These are phyloP conservation scores for Neonectria coccinea DNA, from an alignment of 2,329 filamentous ascomycete species.

Conservation along the genomic window DNA sequence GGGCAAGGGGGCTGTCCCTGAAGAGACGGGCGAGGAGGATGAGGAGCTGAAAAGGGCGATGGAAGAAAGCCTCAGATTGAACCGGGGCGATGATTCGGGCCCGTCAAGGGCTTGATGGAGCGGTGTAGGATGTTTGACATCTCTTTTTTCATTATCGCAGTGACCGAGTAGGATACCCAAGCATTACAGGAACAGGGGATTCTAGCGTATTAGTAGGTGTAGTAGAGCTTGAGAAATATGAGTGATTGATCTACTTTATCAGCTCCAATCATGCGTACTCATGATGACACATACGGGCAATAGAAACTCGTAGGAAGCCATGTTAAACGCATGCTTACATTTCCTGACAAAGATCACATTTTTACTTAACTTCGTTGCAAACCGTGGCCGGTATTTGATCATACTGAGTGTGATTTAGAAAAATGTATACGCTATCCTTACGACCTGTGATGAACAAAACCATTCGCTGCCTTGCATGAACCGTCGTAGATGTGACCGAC, in stretches of 20 bases:
- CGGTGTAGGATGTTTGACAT: slow-evolving; percentile 3
- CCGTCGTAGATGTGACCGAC: too few relatives aligned
- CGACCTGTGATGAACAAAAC: too few relatives aligned
- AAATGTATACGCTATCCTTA: too few relatives aligned
- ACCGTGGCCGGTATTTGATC: too few relatives aligned
- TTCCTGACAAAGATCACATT: too few relatives aligned
- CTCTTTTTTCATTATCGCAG: neutral
- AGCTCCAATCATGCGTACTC: neutral
- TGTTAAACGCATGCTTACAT: too few relatives aligned
- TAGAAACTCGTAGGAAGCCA: too few relatives aligned
- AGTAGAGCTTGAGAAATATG: neutral
- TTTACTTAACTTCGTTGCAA: too few relatives aligned
- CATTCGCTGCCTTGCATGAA: neutral
- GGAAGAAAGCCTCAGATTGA: slow-evolving; percentile 65
- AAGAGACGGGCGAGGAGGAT: slow-evolving; percentile 57
- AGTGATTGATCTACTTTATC: neutral
- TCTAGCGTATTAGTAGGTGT: neutral
- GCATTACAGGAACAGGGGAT: slow-evolving; percentile 3
- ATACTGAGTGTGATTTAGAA: too few relatives aligned
- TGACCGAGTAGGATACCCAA: slow-evolving; percentile 22
- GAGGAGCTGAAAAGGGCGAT: slow-evolving; percentile 68
- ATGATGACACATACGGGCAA: too few relatives aligned
- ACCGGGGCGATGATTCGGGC: slow-evolving; percentile 44
- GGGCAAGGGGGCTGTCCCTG: slow-evolving; percentile 50
- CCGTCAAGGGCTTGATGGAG: slow-evolving; percentile 39